Percentiles rank a stretch among this genome's conserved stretches.
phyloP scores from a whole-genome alignment of 208 protist species.

The Leishmania braziliensis region DNA sequence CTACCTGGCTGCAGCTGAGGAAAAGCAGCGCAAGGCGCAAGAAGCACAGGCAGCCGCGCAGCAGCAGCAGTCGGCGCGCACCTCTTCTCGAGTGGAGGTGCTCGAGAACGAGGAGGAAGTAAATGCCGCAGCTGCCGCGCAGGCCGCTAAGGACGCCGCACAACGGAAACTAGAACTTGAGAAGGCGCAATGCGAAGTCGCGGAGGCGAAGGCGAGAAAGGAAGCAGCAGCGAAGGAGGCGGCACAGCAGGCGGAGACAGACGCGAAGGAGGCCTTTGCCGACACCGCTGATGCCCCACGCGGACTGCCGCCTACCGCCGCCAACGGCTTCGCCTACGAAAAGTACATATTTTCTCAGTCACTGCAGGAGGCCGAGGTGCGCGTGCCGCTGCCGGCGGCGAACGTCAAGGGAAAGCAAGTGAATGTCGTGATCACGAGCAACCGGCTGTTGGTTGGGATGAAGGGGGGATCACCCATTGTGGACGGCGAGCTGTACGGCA shows the following conservation, averaged over 20 bases:
- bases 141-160: slow-evolving; percentile 54
- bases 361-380: slow-evolving; percentile 89
- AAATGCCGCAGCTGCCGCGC: slow-evolving; percentile 45
- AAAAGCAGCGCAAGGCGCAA: slow-evolving; percentile 40
- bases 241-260: slow-evolving; percentile 31
- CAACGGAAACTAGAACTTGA: slow-evolving; percentile 63
- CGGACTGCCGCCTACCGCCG: slow-evolving; percentile 73
- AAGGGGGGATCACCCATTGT: slow-evolving; percentile 85
- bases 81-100: slow-evolving; percentile 74
- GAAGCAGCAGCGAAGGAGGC: slow-evolving; percentile 42
- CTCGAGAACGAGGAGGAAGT: slow-evolving; percentile 70
- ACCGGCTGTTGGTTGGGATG: slow-evolving; percentile 76
- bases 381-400: slow-evolving; percentile 72
- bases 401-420: slow-evolving; percentile 79
- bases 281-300: slow-evolving; percentile 75
- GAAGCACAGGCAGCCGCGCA: slow-evolving; percentile 21
- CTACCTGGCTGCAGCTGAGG: slow-evolving; percentile 62
- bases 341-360: slow-evolving; percentile 90
- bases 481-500: slow-evolving; percentile 78
- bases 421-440: slow-evolving; percentile 69
- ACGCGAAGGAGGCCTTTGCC: slow-evolving; percentile 30
- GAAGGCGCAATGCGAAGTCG: slow-evolving; percentile 43
- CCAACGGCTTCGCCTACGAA: slow-evolving; percentile 90
- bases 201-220: slow-evolving; percentile 42
- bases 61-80: slow-evolving; percentile 18